phyloP scores from a whole-genome alignment of 139 green algal species.

The Haematococcus lacustris region DNA sequence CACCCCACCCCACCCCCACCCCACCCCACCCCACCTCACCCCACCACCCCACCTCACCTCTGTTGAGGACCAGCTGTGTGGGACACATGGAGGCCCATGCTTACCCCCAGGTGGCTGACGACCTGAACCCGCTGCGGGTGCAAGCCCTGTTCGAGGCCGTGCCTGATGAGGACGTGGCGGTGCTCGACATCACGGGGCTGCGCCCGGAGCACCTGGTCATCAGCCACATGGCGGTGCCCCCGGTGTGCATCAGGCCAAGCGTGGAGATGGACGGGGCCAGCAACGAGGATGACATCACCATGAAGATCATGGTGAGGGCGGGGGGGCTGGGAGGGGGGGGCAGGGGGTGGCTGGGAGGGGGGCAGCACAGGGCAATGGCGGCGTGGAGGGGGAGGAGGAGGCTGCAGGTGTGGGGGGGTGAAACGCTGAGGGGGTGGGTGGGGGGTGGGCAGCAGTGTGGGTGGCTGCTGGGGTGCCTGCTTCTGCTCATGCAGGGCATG shows the following conservation, averaged over 20 bases:
- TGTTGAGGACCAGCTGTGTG: too few species aligned
- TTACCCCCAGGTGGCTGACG: slow-evolving; percentile 81
- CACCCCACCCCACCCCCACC: too few species aligned
- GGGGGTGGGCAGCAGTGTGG: background rate
- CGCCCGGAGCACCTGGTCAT: slow-evolving; percentile 85
- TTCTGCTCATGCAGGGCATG: too few species aligned
- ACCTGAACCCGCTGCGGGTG: slow-evolving; percentile 88
- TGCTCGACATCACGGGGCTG: slow-evolving; percentile 60
- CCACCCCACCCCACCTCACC: too few species aligned
- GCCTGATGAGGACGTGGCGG: slow-evolving; percentile 48
- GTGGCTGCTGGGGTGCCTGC: background rate
- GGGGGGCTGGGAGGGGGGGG: too few species aligned
- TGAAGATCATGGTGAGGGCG: slow-evolving; percentile 92
- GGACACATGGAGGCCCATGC: too few species aligned
- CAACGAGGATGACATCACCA: slow-evolving; percentile 98
- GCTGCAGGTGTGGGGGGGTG: background rate
- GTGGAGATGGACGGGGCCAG: slow-evolving; percentile 95
- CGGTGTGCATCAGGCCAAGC: slow-evolving; percentile 90
- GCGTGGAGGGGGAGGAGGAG: background rate
- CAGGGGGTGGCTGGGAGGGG: too few species aligned
- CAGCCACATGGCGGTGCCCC: slow-evolving; percentile 82
- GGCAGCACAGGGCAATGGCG: too few species aligned
- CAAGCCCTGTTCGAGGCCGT: slow-evolving; percentile 76
- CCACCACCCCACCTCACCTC: too few species aligned
- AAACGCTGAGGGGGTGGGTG: background rate